Percentiles rank a stretch among this genome's conserved stretches.
phyloP scores from a whole-genome alignment of 768 basidiomycete genomes.

The Phanerochaete sordida region DNA sequence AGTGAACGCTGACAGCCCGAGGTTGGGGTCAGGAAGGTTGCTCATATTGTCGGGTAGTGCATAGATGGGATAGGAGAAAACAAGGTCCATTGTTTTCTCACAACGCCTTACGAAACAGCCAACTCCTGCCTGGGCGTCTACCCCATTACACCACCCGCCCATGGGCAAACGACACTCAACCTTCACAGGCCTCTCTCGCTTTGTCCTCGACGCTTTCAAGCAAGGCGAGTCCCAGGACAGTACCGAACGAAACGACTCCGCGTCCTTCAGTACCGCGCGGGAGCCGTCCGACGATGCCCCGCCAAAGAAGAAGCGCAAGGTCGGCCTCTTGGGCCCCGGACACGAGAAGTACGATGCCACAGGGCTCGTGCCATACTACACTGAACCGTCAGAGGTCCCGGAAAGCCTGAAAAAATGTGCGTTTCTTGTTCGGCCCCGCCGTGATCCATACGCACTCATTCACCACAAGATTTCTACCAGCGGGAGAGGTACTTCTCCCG shows the following conservation, averaged over 20 bases:
- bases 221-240: neutral
- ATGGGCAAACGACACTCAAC: conserved; percentile 12
- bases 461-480: conserved; percentile 67
- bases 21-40: neutral
- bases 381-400: conserved; percentile 63
- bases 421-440: conserved; percentile 19
- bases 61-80: conserved; percentile 1
- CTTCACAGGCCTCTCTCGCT: conserved; percentile 11
- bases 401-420: conserved; percentile 79
- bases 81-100: conserved; percentile 1
- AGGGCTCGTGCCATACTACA: conserved; percentile 71
- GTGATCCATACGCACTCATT: neutral
- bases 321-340: conserved; percentile 26
- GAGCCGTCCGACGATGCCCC: conserved; percentile 6
- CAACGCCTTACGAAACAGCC: neutral
- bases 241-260: neutral
- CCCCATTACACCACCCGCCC: neutral
- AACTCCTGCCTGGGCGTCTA: neutral
- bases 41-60: neutral
- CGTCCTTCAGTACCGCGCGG: neutral
- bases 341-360: conserved; percentile 59
- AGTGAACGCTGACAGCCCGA: neutral
- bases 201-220: conserved; percentile 7
- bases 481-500: conserved; percentile 77
- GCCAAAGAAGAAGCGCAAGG: conserved; percentile 35